Conservation (phyloP, 768 basidiomycete species). For the Hypholoma fasciculare region DNA sequence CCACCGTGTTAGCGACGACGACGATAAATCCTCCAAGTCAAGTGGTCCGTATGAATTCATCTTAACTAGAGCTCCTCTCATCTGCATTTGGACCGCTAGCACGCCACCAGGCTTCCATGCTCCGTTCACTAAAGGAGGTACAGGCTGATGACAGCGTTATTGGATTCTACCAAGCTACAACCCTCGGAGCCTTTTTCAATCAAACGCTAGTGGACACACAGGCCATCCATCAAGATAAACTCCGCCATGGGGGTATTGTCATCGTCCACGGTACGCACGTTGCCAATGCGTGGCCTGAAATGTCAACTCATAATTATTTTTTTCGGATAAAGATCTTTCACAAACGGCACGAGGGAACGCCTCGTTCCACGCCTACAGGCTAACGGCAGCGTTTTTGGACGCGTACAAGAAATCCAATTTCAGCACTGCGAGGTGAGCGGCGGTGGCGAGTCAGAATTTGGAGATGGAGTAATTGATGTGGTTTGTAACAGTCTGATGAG, state of each 20-base stretch:
- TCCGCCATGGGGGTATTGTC: conserved; percentile 84
- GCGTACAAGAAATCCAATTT: conserved; percentile 85
- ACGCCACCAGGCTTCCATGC: conserved; percentile 83
- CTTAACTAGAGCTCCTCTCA: neutral
- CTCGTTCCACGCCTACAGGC: conserved; percentile 84
- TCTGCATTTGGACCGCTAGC: conserved; percentile 37
- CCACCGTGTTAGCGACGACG: conserved; percentile 70
- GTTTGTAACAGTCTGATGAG: conserved; percentile 60
- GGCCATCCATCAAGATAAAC: conserved; percentile 81
- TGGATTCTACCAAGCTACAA: conserved; percentile 92
- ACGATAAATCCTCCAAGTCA: conserved; percentile 78
- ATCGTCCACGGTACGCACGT: conserved; percentile 72
- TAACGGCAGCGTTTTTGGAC: conserved; percentile 78
- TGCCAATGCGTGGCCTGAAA: neutral
- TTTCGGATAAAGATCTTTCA: conserved; percentile 59
- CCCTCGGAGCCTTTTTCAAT: conserved; percentile 83
- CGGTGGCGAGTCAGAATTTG: neutral
- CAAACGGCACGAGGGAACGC: conserved; percentile 81
- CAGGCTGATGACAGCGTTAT: conserved; percentile 90
- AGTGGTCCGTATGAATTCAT: conserved; percentile 50
- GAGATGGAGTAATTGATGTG: conserved; percentile 16
- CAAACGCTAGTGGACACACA: conserved; percentile 81
- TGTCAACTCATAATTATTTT: conserved; percentile 7
- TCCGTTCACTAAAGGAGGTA: conserved; percentile 87
- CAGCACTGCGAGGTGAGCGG: conserved; percentile 74